These are phyloP conservation scores for Stenogyne calaminthoides DNA, from an alignment of 305 asterid species.

Conservation along the genomic window DNA sequence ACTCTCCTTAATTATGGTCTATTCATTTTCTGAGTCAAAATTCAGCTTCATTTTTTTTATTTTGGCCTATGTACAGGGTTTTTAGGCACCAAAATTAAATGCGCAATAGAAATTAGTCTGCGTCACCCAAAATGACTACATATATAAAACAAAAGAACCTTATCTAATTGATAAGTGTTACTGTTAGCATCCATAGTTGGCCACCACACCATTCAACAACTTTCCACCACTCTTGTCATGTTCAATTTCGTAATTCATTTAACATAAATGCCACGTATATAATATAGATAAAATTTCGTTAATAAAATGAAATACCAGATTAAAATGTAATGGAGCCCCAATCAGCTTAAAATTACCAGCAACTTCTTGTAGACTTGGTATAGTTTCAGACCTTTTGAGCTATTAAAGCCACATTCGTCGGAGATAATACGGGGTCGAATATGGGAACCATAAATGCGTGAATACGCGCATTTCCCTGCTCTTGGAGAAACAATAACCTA, in stretches of 20 bases:
- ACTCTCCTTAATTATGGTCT: background rate
- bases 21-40: conserved; percentile 18
- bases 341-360: too few species aligned
- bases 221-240: conserved; percentile 1
- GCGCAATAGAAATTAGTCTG: conserved; percentile 7
- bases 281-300: background rate
- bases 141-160: conserved; percentile 8
- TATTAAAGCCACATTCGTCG: conserved; percentile 80
- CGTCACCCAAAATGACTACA: background rate
- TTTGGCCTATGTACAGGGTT: background rate
- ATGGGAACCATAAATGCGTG: conserved; percentile 58
- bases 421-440: conserved; percentile 80
- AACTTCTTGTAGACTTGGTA: background rate
- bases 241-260: background rate
- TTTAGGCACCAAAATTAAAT: conserved; percentile 24
- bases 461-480: conserved; percentile 47
- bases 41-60: background rate
- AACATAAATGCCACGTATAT: background rate
- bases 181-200: conserved; percentile 14
- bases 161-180: conserved; percentile 8
- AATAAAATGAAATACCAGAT: background rate
- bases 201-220: conserved; percentile 17
- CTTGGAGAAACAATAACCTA: conserved; percentile 85
- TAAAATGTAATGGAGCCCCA: background rate
- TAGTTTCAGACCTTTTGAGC: conserved; percentile 56